A percentile compares a stretch with the other conserved stretches of the same genome.
phyloP scores from a whole-genome alignment of 2,329 filamentous ascomycete genomes.

The Parastagonospora avenae region DNA sequence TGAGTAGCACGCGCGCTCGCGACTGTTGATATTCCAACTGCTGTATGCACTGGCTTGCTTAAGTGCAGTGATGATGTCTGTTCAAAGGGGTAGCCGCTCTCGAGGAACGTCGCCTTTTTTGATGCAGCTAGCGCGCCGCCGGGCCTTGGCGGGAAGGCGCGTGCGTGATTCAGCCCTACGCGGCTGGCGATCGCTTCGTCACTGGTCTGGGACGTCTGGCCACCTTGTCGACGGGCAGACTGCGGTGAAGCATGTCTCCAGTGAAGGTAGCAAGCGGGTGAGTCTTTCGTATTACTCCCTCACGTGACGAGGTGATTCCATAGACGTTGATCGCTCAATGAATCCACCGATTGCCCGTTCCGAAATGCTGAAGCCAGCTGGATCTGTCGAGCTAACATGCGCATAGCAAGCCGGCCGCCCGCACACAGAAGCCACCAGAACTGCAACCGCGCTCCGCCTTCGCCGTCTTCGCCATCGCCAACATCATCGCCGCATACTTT shows the following conservation, averaged over 20 bases:
- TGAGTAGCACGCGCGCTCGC: conserved; percentile 32
- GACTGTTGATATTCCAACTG: conserved; percentile 29
- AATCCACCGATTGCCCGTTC: too few relatives aligned
- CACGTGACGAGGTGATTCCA: background rate
- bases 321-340: background rate
- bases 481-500: conserved; percentile 76
- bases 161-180: conserved; percentile 27
- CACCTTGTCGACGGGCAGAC: background rate
- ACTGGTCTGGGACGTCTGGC: background rate
- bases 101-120: conserved; percentile 35
- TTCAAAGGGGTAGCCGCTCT: conserved; percentile 3
- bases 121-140: conserved; percentile 21
- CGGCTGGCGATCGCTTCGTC: too few relatives aligned
- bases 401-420: conserved; percentile 4
- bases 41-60: conserved; percentile 35
- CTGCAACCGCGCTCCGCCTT: conserved; percentile 77
- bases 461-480: conserved; percentile 76
- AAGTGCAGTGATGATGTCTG: conserved; percentile 31
- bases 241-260: conserved; percentile 3
- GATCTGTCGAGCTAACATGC: background rate
- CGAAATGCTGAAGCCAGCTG: too few relatives aligned
- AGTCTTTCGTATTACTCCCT: background rate
- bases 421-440: conserved; percentile 39
- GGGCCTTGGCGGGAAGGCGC: conserved; percentile 21
- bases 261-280: conserved; percentile 1